A percentile compares a stretch with the other conserved stretches of the same genome.
phyloP scores from a whole-genome alignment of 768 basidiomycete genomes.

The Tylopilus rubrobrunneus region DNA sequence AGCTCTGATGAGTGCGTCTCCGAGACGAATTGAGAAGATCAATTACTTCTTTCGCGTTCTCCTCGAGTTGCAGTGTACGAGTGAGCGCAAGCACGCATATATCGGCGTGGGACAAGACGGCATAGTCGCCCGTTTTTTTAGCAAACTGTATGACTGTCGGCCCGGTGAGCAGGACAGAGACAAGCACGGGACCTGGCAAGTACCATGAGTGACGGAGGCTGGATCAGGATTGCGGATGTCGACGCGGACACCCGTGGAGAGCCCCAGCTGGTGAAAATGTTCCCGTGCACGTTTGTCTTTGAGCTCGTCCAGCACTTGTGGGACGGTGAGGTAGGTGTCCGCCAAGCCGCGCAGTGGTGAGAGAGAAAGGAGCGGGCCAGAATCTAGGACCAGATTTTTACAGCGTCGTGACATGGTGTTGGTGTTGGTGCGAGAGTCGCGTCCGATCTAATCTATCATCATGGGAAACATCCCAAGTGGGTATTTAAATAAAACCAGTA shows the following conservation, averaged over 20 bases:
- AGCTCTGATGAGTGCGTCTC: neutral
- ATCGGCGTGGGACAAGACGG: constrained; percentile 89
- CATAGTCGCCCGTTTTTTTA: constrained; percentile 94
- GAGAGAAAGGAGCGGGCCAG: constrained; percentile 86
- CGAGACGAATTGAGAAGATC: constrained; percentile 1
- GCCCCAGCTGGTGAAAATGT: constrained; percentile 75
- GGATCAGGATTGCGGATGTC: constrained; percentile 68
- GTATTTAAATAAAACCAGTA: neutral
- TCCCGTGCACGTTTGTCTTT: constrained; percentile 85
- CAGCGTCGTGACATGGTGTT: constrained; percentile 45
- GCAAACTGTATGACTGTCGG: constrained; percentile 80
- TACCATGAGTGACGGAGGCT: constrained; percentile 62
- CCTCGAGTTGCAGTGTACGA: constrained; percentile 65
- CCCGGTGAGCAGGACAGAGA: constrained; percentile 12
- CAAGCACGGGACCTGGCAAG: constrained; percentile 15
- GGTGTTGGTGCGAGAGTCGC: neutral
- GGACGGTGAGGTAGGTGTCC: constrained; percentile 79
- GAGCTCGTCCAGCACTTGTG: constrained; percentile 86
- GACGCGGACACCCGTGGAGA: constrained; percentile 73
- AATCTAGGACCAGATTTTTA: constrained; percentile 85
- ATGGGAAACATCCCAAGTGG: neutral
- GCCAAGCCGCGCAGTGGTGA: constrained; percentile 89
- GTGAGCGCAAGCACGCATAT: constrained; percentile 88
- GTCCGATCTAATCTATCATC: neutral
- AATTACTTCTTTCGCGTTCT: constrained; percentile 31